Percentiles rank a stretch among this genome's conserved stretches.
Evolutionary conservation across 306 rosid genomes (phyloP).

Genomic region (Medicago lupulina): DNA sequence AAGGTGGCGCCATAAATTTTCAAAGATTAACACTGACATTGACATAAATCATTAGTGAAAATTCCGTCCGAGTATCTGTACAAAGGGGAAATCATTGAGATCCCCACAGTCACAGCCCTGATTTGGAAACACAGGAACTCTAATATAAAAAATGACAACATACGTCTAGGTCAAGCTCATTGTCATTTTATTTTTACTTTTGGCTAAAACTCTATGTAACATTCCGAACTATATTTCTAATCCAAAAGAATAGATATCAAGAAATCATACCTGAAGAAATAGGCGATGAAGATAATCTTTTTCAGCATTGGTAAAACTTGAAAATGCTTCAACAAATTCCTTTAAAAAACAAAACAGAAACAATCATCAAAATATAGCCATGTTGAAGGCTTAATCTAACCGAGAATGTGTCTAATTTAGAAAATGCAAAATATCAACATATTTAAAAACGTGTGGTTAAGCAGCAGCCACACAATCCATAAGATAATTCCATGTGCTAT

Average conservation of each 20-base stretch:
- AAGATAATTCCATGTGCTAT: neutral
- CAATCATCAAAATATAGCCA: constrained; percentile 36
- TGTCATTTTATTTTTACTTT: neutral
- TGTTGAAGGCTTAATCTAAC: constrained; percentile 8
- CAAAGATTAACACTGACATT: constrained; percentile 4
- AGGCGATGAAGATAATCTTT: constrained; percentile 67
- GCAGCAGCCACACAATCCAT: constrained; percentile 7
- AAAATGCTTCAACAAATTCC: constrained; percentile 71
- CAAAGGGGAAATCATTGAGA: neutral
- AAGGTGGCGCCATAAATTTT: constrained; percentile 22
- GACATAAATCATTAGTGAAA: neutral
- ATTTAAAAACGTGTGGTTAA: constrained; percentile 3
- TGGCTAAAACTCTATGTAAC: constrained; percentile 18
- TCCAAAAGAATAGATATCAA: constrained; percentile 25
- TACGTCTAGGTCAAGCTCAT: neutral
- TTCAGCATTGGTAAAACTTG: constrained; percentile 58
- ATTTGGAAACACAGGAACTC: neutral
- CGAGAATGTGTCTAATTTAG: neutral
- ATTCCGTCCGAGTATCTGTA: neutral
- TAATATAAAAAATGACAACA: neutral
- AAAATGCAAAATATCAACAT: constrained; percentile 21
- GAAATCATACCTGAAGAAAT: constrained; percentile 67
- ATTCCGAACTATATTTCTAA: constrained; percentile 33
- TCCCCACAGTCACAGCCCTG: neutral
- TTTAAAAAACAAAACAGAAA: constrained; percentile 26